These are phyloP conservation scores for Phytophthora litchii DNA, from an alignment of 352 stramenopile species.

Conservation along the genomic window DNA sequence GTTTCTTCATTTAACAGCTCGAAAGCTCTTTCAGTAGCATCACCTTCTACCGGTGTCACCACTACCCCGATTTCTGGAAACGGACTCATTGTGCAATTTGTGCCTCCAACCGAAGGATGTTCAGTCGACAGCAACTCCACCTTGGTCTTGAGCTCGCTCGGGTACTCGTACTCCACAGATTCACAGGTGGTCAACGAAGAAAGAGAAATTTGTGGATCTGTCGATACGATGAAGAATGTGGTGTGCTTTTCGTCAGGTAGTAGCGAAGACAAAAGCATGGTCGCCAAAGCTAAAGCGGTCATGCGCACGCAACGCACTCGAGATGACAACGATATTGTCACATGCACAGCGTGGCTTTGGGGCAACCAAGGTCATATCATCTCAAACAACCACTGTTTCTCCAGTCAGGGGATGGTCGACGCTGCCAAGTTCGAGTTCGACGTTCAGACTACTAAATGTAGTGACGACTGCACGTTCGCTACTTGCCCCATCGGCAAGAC, in stretches of 20 bases:
- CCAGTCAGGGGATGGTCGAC: constrained; percentile 46
- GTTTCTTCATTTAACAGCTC: constrained; percentile 43
- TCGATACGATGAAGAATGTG: constrained; percentile 66
- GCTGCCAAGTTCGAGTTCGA: constrained; percentile 61
- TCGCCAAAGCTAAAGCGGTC: constrained; percentile 46
- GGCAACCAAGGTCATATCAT: constrained; percentile 67
- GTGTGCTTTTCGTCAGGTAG: constrained; percentile 42
- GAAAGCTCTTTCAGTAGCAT: constrained; percentile 27
- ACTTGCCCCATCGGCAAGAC: constrained; percentile 45
- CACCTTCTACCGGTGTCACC: constrained; percentile 33
- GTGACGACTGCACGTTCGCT: constrained; percentile 48
- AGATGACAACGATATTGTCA: constrained; percentile 48
- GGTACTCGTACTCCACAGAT: constrained; percentile 48
- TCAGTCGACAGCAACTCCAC: constrained; percentile 20
- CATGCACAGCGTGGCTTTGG: constrained; percentile 58
- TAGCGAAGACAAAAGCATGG: constrained; percentile 46
- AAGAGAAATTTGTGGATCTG: constrained; percentile 49
- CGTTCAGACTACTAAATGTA: constrained; percentile 55
- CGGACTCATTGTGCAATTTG: constrained; percentile 49
- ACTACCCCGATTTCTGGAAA: constrained; percentile 40
- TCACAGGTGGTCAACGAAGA: constrained; percentile 47
- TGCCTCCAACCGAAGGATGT: constrained; percentile 37
- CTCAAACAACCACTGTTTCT: constrained; percentile 72
- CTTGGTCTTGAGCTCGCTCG: constrained; percentile 36
- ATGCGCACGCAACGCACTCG: constrained; percentile 56